These are phyloP conservation scores for Inosperma sp. DNA, from an alignment of 768 basidiomycete genomes.

Conservation along the genomic window DNA sequence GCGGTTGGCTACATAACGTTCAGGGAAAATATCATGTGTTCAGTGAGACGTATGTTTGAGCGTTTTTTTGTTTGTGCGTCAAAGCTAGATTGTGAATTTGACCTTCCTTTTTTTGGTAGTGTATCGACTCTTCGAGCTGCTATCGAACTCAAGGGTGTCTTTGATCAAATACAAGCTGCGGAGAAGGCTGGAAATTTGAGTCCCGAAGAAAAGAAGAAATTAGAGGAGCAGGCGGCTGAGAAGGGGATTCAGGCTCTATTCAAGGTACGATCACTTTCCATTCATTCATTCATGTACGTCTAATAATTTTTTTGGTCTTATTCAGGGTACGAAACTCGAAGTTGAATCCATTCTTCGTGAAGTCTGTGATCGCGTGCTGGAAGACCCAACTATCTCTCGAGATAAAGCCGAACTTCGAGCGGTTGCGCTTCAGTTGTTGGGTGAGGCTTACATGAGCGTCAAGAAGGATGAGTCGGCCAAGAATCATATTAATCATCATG, in stretches of 20 bases:
- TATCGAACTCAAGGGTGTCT: constrained; percentile 83
- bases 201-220: constrained; percentile 72
- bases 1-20: constrained; percentile 90
- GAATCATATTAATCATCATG: neutral
- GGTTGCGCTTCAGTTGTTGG: constrained; percentile 76
- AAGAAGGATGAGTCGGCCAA: constrained; percentile 57
- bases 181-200: constrained; percentile 78
- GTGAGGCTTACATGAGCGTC: constrained; percentile 70
- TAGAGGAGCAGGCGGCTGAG: constrained; percentile 92
- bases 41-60: constrained; percentile 75
- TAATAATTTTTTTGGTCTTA: neutral
- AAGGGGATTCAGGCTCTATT: constrained; percentile 88
- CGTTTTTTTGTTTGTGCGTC: neutral
- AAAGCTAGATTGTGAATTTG: neutral
- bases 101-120: constrained; percentile 32
- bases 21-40: constrained; percentile 92
- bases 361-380: constrained; percentile 77
- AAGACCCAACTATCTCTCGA: constrained; percentile 47
- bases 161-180: constrained; percentile 88
- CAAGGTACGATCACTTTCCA: constrained; percentile 48
- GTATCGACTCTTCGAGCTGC: constrained; percentile 84
- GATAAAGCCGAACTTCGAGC: constrained; percentile 70
- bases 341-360: constrained; percentile 86
- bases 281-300: neutral
- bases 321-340: constrained; percentile 84